A percentile compares a stretch with the other conserved stretches of the same genome.
These are phyloP conservation scores for Samsoniella hepiali DNA, from an alignment of 2,329 filamentous ascomycete genomes.

Conservation along the genomic window DNA sequence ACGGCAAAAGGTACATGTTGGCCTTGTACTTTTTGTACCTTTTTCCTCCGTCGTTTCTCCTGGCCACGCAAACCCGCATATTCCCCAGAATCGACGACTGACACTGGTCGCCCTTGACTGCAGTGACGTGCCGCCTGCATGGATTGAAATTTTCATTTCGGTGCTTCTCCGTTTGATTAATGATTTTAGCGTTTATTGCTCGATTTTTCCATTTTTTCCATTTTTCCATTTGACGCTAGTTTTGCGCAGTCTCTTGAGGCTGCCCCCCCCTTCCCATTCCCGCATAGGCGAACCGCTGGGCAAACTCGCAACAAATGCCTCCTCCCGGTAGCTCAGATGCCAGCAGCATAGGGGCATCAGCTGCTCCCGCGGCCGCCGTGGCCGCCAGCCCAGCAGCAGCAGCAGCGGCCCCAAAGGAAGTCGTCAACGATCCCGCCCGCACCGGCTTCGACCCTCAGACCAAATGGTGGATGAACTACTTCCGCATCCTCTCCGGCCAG, in stretches of 20 bases:
- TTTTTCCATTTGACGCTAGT: neutral
- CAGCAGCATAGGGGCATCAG: neutral
- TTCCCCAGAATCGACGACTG: slow-evolving; percentile 19
- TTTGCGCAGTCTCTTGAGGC: neutral
- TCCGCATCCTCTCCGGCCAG: slow-evolving; percentile 72
- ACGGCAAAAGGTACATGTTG: slow-evolving; percentile 7
- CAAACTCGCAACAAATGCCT: slow-evolving; percentile 1
- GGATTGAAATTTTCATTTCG: slow-evolving; percentile 18
- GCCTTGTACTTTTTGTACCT: slow-evolving; percentile 16
- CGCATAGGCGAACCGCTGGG: neutral
- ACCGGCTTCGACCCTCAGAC: slow-evolving; percentile 62
- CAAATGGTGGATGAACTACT: slow-evolving; percentile 77
- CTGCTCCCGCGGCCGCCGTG: neutral
- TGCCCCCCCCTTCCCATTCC: neutral
- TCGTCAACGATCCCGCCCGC: slow-evolving; percentile 56
- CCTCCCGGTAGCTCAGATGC: neutral
- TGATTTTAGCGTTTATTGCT: neutral
- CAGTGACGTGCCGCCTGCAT: slow-evolving; percentile 17
- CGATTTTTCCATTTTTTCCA: neutral
- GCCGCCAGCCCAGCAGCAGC: slow-evolving; percentile 9
- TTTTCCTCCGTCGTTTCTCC: slow-evolving; percentile 2
- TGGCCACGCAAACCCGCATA: slow-evolving; percentile 12
- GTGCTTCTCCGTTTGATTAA: slow-evolving; percentile 4
- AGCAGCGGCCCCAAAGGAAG: slow-evolving; percentile 29
- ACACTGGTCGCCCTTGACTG: neutral